phyloP scores from a whole-genome alignment of 352 stramenopile species.

The Pythium rishiriense region DNA sequence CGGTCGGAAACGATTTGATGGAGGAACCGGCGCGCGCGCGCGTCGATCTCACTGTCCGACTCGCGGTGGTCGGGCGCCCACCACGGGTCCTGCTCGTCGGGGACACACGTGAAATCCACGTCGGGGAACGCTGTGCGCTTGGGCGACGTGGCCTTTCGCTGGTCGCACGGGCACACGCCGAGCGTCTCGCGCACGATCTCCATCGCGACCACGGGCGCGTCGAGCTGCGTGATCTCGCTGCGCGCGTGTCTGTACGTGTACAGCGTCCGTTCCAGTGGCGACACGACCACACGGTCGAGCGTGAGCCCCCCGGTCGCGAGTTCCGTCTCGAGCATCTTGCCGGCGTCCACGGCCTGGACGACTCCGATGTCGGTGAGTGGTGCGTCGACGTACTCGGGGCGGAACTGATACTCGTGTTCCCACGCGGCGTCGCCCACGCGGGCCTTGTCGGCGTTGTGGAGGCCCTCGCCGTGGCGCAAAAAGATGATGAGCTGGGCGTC shows the following conservation, averaged over 20 bases:
- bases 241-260: constrained; percentile 58
- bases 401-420: constrained; percentile 53
- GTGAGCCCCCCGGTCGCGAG: constrained; percentile 43
- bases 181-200: constrained; percentile 67
- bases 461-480: constrained; percentile 63
- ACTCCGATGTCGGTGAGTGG: constrained; percentile 48
- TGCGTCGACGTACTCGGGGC: constrained; percentile 55
- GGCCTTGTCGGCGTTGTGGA: constrained; percentile 66
- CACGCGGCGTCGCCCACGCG: constrained; percentile 52
- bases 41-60: constrained; percentile 58
- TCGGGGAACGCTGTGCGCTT: constrained; percentile 45
- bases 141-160: constrained; percentile 39
- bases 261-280: constrained; percentile 64
- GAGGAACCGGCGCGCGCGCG: constrained; percentile 49
- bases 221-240: constrained; percentile 12
- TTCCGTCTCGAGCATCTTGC: constrained; percentile 44
- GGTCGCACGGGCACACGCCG: constrained; percentile 64
- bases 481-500: constrained; percentile 56
- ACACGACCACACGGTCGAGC: constrained; percentile 64
- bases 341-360: constrained; percentile 35
- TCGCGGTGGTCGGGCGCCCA: constrained; percentile 60
- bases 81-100: constrained; percentile 52
- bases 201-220: constrained; percentile 46
- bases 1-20: constrained; percentile 41
- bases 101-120: constrained; percentile 51